These are phyloP conservation scores for Veloporphyrellus conicus DNA, from an alignment of 1,284 basidiomycete species.

Conservation along the genomic window DNA sequence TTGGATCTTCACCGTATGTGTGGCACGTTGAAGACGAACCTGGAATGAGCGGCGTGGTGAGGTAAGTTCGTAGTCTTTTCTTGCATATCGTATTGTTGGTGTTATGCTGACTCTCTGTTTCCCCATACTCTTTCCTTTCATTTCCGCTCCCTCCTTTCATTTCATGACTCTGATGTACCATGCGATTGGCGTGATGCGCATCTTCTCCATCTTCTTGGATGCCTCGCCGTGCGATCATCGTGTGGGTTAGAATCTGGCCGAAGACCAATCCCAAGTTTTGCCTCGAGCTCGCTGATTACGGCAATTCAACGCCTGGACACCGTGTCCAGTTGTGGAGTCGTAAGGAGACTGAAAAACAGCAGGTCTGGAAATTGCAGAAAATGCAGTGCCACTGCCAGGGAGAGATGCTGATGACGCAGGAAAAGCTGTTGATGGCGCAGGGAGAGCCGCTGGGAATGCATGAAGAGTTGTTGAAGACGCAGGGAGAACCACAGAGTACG, in stretches of 20 bases:
- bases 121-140: too few relatives aligned
- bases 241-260: constrained; percentile 26
- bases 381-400: constrained; percentile 9
- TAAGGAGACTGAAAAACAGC: constrained; percentile 30
- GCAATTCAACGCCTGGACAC: constrained; percentile 33
- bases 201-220: neutral
- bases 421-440: too few relatives aligned
- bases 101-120: neutral
- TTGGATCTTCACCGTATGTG: constrained; percentile 32
- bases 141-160: neutral
- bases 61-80: constrained; percentile 13
- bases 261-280: constrained; percentile 17
- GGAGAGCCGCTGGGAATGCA: too few relatives aligned
- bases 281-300: constrained; percentile 34
- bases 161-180: neutral
- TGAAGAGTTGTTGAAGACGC: too few relatives aligned
- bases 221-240: too few relatives aligned
- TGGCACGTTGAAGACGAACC: constrained; percentile 41
- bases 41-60: constrained; percentile 9
- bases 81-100: neutral
- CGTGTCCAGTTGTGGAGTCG: constrained; percentile 31
- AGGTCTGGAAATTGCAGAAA: constrained; percentile 30
- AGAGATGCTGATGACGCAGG: too few relatives aligned
- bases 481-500: too few relatives aligned
- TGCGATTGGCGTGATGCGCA: neutral